A percentile compares a stretch with the other conserved stretches of the same genome.
phyloP scores from a whole-genome alignment of 768 basidiomycete genomes.

The Phlebiopsis flavidoalba region DNA sequence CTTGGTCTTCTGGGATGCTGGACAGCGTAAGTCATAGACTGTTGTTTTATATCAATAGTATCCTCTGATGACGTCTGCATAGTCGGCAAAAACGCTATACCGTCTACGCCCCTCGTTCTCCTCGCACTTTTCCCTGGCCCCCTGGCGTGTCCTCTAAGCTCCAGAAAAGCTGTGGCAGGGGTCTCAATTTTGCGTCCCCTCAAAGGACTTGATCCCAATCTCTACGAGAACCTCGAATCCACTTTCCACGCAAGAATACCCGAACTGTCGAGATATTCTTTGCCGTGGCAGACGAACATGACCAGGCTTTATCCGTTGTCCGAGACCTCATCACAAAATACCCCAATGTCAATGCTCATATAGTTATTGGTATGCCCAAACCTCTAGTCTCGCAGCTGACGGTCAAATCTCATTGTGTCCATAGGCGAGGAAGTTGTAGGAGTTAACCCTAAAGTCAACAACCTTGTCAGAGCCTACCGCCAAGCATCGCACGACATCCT shows the following conservation, averaged over 20 bases:
- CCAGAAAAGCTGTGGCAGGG: conserved; percentile 59
- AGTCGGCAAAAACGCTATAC: conserved; percentile 82
- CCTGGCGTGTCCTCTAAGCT: conserved; percentile 42
- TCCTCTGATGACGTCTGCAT: conserved; percentile 9
- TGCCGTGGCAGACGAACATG: conserved; percentile 82
- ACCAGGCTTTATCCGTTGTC: conserved; percentile 86
- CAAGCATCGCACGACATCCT: conserved; percentile 83
- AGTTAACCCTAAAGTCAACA: conserved; percentile 97
- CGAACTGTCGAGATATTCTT: conserved; percentile 88
- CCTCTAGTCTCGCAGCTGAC: background rate
- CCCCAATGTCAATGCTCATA: conserved; percentile 62
- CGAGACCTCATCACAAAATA: conserved; percentile 74
- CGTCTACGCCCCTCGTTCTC: conserved; percentile 60
- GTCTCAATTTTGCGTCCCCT: conserved; percentile 93
- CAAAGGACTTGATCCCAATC: conserved; percentile 91
- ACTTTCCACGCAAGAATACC: conserved; percentile 90
- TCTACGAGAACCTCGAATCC: conserved; percentile 94
- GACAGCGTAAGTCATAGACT: conserved; percentile 23
- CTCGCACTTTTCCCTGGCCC: no score
- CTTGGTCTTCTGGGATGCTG: conserved; percentile 23
- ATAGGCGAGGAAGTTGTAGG: conserved; percentile 81
- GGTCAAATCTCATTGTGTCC: background rate
- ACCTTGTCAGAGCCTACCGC: conserved; percentile 80
- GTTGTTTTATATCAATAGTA: background rate
- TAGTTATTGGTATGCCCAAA: conserved; percentile 65